Evolutionary conservation across 225 moss, liverwort and hornwort species (phyloP).

Genomic region (Sphagnum tenellum): DNA sequence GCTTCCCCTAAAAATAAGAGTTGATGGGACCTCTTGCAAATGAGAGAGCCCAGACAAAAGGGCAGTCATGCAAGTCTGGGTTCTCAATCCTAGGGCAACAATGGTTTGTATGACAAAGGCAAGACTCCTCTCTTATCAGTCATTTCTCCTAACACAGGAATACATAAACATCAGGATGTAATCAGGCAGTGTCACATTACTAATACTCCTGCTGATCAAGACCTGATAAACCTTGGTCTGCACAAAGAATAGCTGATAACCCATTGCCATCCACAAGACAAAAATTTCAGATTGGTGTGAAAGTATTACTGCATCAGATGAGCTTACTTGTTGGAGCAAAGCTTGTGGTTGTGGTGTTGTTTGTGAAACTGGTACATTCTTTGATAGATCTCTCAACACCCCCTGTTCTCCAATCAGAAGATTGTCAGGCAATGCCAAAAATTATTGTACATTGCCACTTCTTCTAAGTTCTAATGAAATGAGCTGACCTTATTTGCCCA

Average conservation of each 20-base stretch:
- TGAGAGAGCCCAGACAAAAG: too few relatives aligned
- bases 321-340: conserved; percentile 70
- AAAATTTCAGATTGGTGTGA: too few relatives aligned
- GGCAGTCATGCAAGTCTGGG: too few relatives aligned
- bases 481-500: conserved; percentile 76
- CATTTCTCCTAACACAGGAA: not conserved
- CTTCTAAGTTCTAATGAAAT: not conserved
- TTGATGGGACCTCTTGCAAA: too few relatives aligned
- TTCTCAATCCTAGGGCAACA: too few relatives aligned
- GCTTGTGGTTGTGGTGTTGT: conserved; percentile 68
- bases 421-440: not conserved
- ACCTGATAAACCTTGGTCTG: not conserved
- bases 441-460: not conserved
- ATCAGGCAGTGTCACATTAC: not conserved
- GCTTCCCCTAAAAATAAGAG: too few relatives aligned
- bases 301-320: conserved; percentile 1
- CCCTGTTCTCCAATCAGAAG: conserved; percentile 27
- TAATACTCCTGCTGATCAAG: not conserved
- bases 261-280: not conserved
- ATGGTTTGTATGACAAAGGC: too few relatives aligned
- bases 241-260: not conserved
- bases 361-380: conserved; percentile 48
- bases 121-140: too few relatives aligned
- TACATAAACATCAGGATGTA: not conserved
- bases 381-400: conserved; percentile 69